These are phyloP conservation scores for Mycena indigotica DNA, from an alignment of 768 basidiomycete genomes.

Conservation along the genomic window DNA sequence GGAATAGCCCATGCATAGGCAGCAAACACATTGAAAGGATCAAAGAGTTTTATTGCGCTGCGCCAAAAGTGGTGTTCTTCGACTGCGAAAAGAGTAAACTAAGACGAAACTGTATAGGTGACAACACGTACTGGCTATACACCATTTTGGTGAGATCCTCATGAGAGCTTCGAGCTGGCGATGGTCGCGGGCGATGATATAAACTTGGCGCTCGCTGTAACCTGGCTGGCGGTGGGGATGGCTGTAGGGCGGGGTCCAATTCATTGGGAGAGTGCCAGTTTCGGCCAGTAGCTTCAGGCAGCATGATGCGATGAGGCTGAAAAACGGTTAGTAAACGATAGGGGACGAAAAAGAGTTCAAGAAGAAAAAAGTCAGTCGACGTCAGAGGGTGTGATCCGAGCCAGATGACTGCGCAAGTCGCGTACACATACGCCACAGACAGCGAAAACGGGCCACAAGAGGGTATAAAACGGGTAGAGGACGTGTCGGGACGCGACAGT, in stretches of 20 bases:
- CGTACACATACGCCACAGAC: background rate
- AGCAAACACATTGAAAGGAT: background rate
- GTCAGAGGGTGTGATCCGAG: background rate
- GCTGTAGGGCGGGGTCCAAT: conserved; percentile 7
- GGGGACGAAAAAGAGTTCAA: background rate
- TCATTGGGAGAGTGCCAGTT: background rate
- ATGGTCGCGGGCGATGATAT: conserved; percentile 5
- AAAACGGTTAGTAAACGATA: background rate
- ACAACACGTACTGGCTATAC: conserved; percentile 2
- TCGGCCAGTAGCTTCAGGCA: background rate
- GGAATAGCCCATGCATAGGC: conserved; percentile 1
- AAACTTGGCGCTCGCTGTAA: background rate
- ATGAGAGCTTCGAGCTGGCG: conserved; percentile 9
- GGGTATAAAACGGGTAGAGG: background rate
- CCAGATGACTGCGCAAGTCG: background rate
- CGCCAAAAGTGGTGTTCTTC: conserved; percentile 11
- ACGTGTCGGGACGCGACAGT: background rate
- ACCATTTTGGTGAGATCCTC: conserved; percentile 17
- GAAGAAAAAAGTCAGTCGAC: background rate
- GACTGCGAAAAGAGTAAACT: too few relatives aligned
- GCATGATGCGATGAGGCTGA: conserved; percentile 12
- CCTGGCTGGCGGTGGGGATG: background rate
- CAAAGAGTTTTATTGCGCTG: conserved; percentile 1
- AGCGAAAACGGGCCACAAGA: background rate
- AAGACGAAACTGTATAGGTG: background rate